phyloP scores from a whole-genome alignment of 768 basidiomycete species.

The Trichaptum fuscoviolaceum region DNA sequence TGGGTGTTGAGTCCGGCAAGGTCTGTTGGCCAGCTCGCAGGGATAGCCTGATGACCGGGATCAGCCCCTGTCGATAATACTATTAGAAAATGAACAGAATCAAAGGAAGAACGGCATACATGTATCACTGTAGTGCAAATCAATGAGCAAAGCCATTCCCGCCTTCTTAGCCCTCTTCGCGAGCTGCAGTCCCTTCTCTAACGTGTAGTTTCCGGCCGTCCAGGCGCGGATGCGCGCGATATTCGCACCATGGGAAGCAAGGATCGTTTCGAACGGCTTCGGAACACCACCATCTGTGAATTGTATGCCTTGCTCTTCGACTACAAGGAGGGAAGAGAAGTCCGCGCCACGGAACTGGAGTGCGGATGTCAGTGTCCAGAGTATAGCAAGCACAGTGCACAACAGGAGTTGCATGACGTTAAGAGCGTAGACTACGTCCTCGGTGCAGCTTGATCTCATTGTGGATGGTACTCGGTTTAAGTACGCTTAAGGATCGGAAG shows the following conservation, averaged over 20 bases:
- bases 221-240: constrained; percentile 56
- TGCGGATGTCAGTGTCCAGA: constrained; percentile 14
- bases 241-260: constrained; percentile 49
- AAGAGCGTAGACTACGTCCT: no score
- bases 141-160: constrained; percentile 50
- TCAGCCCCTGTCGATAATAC: constrained; percentile 45
- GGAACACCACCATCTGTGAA: constrained; percentile 37
- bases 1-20: constrained; percentile 50
- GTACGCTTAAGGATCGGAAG: not conserved
- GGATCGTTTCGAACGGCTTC: constrained; percentile 44
- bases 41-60: constrained; percentile 57
- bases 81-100: not conserved
- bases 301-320: constrained; percentile 42
- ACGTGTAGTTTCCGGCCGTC: constrained; percentile 51
- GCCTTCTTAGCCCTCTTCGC: constrained; percentile 52
- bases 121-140: constrained; percentile 63
- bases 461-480: not conserved
- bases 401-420: not conserved
- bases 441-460: not conserved
- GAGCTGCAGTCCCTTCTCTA: constrained; percentile 45
- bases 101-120: constrained; percentile 29
- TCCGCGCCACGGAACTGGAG: constrained; percentile 51
- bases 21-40: constrained; percentile 47
- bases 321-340: constrained; percentile 47
- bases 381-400: not conserved